Base-by-base conservation (phyloP, 1,139 yeast species). In the Kluyveromyces marxianus region DNA sequence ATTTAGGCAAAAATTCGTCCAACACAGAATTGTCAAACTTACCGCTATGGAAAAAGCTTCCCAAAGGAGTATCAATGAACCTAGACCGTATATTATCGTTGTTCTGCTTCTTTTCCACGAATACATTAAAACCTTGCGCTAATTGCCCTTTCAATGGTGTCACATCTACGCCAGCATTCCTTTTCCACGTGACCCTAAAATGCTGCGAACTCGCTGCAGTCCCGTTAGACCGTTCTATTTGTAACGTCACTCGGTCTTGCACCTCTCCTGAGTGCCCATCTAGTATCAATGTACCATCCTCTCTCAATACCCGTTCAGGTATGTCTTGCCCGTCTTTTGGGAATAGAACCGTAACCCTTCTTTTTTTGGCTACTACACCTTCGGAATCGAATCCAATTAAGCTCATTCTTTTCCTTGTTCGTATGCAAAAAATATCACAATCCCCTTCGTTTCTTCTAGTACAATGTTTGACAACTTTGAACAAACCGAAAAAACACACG, bases 61-160 rank as follows among this genome's bases (percentile, higher is more conserved):
- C 51, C 28, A 49, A 35, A 4, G 51, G 51, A 30, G 46, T 48
- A 26, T 30, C 47, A 32, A 52, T 51, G 49, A 38, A 51, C n/a
- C 21, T 31, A 25, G 29, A 10, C 37, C 42, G 4, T 27, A 31
- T 4, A 14, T 25, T 37, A 8, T 29, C 32, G n/a, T 24, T 24
- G 24, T 33, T 25, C 24, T 14, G 21, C 21, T 14, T 14, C 21
- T 14, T 14, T 14, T 14, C 21, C 21, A 41, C 37, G 42, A 58
- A 60, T 3, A 55, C 44, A 40, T 54, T 57, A 21, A 58, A 49
- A 1, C 64, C 64, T 32, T 37, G 36, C 25, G 44, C 39, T 24
- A 56, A 36, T 27, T 45, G 44, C 2, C 57, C 53, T 24, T 49
- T 51, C 4, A 54, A 44, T 5, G 46, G 48, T 25, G 40, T 47